Evolutionary conservation across 306 rosid genomes (phyloP).

Genomic region (Dryas octopetala): DNA sequence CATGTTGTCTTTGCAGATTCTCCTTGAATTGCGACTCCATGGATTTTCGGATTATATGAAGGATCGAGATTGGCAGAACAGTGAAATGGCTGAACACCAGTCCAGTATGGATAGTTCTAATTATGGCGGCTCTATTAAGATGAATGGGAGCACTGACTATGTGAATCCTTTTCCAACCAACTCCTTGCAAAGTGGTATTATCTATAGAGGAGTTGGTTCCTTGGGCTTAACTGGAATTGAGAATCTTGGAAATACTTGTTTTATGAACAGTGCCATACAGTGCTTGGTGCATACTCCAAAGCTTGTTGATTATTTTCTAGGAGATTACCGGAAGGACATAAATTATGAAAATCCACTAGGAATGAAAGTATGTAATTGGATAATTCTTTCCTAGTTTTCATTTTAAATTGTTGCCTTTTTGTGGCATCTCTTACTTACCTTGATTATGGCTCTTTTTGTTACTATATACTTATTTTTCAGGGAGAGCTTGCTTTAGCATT

Average conservation of each 20-base stretch:
- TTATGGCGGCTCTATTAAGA: constrained; percentile 27
- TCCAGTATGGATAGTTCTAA: constrained; percentile 42
- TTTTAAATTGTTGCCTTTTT: constrained; percentile 6
- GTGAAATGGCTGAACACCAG: constrained; percentile 43
- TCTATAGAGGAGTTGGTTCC: constrained; percentile 47
- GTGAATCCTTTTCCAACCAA: constrained; percentile 35
- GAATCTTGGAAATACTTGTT: constrained; percentile 95
- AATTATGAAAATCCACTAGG: constrained; percentile 82
- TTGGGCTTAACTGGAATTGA: constrained; percentile 81
- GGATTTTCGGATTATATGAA: constrained; percentile 48
- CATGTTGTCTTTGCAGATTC: constrained; percentile 53
- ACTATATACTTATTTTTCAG: constrained; percentile 35
- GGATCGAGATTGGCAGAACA: constrained; percentile 33
- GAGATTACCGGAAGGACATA: constrained; percentile 72
- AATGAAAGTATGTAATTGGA: constrained; percentile 55
- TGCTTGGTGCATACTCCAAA: constrained; percentile 82
- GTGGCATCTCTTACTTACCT: background rate
- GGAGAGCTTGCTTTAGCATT: constrained; percentile 89
- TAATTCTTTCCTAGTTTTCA: constrained; percentile 17
- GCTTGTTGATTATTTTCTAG: constrained; percentile 76
- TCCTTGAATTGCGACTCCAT: constrained; percentile 69
- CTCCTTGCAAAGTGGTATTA: constrained; percentile 34
- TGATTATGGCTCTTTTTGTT: background rate
- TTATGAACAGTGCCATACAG: constrained; percentile 87
- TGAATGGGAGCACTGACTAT: constrained; percentile 53